phyloP scores from a whole-genome alignment of 495 filamentous ascomycete genomes.

The Cetradonia linearis region DNA sequence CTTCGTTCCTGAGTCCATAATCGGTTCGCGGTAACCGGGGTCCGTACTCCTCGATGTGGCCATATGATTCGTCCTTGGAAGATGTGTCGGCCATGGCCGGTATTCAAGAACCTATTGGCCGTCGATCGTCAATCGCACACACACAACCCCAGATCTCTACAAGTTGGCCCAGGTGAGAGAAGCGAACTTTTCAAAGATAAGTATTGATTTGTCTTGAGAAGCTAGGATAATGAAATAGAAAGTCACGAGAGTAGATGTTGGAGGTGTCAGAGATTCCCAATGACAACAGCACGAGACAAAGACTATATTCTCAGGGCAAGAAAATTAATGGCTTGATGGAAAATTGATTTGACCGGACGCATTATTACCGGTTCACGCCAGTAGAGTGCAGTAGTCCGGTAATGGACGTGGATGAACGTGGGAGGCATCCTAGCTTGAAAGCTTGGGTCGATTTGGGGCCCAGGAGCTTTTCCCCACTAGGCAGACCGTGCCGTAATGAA shows the following conservation, averaged over 20 bases:
- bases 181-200: neutral
- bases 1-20: constrained; percentile 20
- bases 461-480: neutral
- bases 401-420: neutral
- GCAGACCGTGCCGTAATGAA: neutral
- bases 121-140: neutral
- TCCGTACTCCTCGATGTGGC: neutral
- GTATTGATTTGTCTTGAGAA: neutral
- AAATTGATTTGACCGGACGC: neutral
- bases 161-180: neutral
- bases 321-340: neutral
- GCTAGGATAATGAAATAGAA: neutral
- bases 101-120: neutral
- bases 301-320: neutral
- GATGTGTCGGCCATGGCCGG: constrained; percentile 5
- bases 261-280: neutral
- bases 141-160: neutral
- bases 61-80: neutral
- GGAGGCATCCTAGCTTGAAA: neutral
- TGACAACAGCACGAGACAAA: neutral
- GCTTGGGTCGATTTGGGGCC: neutral
- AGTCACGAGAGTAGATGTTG: no score
- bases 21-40: constrained; percentile 9
- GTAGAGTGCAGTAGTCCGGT: neutral
- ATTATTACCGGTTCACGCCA: neutral